Base-by-base conservation (phyloP, 148 eudicot genomes). In the Talinum fruticosum region DNA sequence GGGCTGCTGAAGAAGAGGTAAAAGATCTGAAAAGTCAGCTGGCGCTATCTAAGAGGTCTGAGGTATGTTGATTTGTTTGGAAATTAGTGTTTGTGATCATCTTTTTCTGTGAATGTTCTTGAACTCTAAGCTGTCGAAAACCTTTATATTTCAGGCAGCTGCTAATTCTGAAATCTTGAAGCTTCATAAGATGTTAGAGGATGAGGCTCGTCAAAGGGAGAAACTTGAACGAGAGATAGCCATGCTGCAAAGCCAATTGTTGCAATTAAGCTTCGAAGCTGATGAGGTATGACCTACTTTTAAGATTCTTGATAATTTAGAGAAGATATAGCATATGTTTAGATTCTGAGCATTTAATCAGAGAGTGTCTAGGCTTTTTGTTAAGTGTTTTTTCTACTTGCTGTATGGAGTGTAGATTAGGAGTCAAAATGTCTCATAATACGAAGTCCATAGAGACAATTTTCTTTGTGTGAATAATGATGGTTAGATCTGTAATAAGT, bases 201-300 rank as follows among this genome's bases (percentile, higher is more conserved):
- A 85, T 69, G 97, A 93, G 83, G 85, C 73, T 36, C 83, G 71
- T 79, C 88, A 88, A 80, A 91, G 84, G 79, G 87, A 86, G 76
- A 90, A 87, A 79, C 89, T 90, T 84, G 97, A 91, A 83, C 87
- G 88, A 76, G 98, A 91, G 84, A 91, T 93, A 71, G 85, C 89
- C 66, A 84, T 85, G 73, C 83, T 91, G 64, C 92, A 87, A 77
- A 89, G 85, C 80, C 97, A 90, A 75, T 77, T 93, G 57, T 73
- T 93, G 89, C 98, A 93, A 67, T 51, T 91, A 69, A 93, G 97
- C 79, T 93, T 87, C 83, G 94, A 93, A 84, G 97, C 98, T 71
- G 98, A 93, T 53, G 91, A 90, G 92, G 98, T 93, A 85, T 69
- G 76, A 10, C 71, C 37, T 44, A 34, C 51, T 74, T n/a, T 16